Evolutionary conservation across 495 filamentous ascomycete species (phyloP), one percentile per base, ranked within the genome.

Genomic region (Hypoxylon fragiforme): DNA sequence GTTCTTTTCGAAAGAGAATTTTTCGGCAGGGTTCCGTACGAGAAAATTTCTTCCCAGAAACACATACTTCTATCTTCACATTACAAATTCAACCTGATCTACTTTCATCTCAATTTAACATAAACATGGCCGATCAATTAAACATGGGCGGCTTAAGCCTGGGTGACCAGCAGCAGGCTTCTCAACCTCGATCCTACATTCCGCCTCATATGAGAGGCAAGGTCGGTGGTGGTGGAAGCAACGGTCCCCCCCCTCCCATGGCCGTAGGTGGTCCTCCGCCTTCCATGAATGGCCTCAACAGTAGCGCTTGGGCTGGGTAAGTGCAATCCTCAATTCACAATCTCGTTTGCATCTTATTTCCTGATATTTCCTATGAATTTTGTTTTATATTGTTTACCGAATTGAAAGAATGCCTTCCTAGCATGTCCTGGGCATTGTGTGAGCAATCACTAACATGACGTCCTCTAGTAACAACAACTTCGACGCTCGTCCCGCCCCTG

Each of bases 71-170:
- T 31, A 45, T 19, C 9, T 28, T 28, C n/a, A 37, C 3, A 7
- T 34, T 34, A 12, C 31, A 34, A 35, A 28, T 34, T 14, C n/a
- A 41, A 36, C 37, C 31, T 38, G 24, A 42, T 46, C 44, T 51
- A 13, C 35, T 4, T 28, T 28, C 41, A 35, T 38, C 44, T 7
- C n/a, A 18, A 40, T 44, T 22, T 1, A n/a, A 48, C 40, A 26
- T 54, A 51, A 62, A 46, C 62, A 97, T 97, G 94, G 92, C 94
- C 73, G 91, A 96, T 73, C 85, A 95, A 77, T 84, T 98, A 61
- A 90, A 91, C 72, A 92, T 97, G 88, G 84, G 82, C 71, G 85
- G 87, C 70, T 79, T 96, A 66, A 87, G 79, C 70, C 78, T 96
- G 60, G 63, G 54, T 43, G 84, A 87, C 69, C 82, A 90, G 69